Evolutionary conservation across 352 stramenopile species (phyloP), one percentile per base, ranked within the genome.

Genomic region (Albugo candida): DNA sequence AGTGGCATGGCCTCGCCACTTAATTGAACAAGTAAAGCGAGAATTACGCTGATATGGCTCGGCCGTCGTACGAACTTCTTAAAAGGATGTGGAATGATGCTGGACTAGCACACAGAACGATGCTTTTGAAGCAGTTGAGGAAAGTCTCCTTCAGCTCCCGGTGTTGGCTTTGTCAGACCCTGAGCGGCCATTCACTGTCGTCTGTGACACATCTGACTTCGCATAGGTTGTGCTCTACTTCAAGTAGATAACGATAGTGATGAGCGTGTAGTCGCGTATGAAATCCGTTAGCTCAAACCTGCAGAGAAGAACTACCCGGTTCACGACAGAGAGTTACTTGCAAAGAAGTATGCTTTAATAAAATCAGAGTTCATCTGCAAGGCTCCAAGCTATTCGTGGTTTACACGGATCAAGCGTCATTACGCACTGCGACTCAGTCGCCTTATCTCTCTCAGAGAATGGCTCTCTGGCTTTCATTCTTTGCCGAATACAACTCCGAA

Each of bases 401-500:
- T 5, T 51, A 51, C 24, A 51, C 46, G 0, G 46, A 51, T 40
- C 46, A 51, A 0, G 46, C 16, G 5, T 51, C 46, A 1, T 45
- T 51, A 19, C 19, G 12, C 0, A 13, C 11, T 11, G 46, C 5
- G 10, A 45, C 35, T 5, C 45, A 43, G 14, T n/a, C 13, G 6
- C 5, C 2, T 1, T 19, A 51, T 1, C 8, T 51, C 6, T 54
- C 45, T 13, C 47, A 63, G 16, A 47, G 53, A 12, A 63, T 61
- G 57, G 44, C 39, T 10, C 18, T 49, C 12, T 65, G 57, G 47
- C 35, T 65, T 10, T 44, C 52, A 2, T 56, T 64, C 47, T 64
- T 67, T 43, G 35, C 53, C 2, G 36, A 64, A 21, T 64, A 56
- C 46, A 64, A 61, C 27, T 63, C 65, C 21, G 24, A 38, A 0